Evolutionary conservation across 2,329 filamentous ascomycete genomes (phyloP), one percentile per base, ranked within the genome.

Genomic region (Graphium sp.): DNA sequence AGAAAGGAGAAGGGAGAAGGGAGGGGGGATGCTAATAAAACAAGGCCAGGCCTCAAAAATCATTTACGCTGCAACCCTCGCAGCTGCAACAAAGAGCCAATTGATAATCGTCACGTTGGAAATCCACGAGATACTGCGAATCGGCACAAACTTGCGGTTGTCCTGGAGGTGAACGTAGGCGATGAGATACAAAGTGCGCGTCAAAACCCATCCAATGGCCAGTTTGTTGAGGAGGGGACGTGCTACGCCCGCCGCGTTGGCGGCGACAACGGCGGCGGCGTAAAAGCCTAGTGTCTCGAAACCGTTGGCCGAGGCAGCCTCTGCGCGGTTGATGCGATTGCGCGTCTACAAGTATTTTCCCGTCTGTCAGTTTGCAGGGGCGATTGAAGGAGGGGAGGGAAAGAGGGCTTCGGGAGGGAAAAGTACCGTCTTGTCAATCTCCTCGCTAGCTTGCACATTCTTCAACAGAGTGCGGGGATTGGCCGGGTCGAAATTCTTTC

Each of bases 301-400:
- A 34, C 46, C 52, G 38, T 62, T 62, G 22, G 45, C 40, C 5
- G 47, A 39, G 5, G 60, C 57, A 14, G 62, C 60, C 40, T 74
- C 60, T 17, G 60, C 55, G 28, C 66, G 59, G 23, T 70, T 43
- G 18, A 63, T 52, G 30, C 56, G 56, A 41, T 68, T 70, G 41
- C 74, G 65, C 16, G 53, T 56, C 43, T 66, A 35, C 4, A 12
- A 19, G 37, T 25, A 26, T 47, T 46, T 29, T 46, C 41, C 2
- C 52, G 29, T 12, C 16, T 28, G 8, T 28, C 30, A 22, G 25
- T 22, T 18, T 22, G 11, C n/a, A n/a, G n/a, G n/a, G n/a, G n/a
- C n/a, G n/a, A n/a, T n/a, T n/a, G n/a, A n/a, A n/a, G n/a, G n/a
- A n/a, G n/a, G n/a, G n/a, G n/a, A n/a, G n/a, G n/a, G n/a, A 7